Base-by-base conservation (phyloP, 176 grass and related monocot genomes). In the Zoysia japonica region DNA sequence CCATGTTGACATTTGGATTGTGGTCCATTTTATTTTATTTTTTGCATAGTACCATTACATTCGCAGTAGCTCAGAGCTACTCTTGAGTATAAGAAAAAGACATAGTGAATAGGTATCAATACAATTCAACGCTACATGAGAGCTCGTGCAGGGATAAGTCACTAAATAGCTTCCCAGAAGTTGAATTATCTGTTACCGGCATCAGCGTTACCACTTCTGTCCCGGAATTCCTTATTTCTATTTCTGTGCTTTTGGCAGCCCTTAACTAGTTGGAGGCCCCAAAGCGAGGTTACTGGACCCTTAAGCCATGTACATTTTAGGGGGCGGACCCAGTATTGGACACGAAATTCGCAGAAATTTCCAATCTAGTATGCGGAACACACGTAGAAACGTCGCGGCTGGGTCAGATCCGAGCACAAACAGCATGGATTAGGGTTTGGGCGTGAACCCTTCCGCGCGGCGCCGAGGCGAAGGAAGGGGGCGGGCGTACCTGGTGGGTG, bases 341-440 rank as follows among this genome's bases (percentile, higher is more conserved):
- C 48, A 50, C 10, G 2, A 50, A 50, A 11, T 50, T 50, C 11
- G 7, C 10, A 2, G 12, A 50, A 50, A 10, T 11, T 50, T 50
- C 11, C 10, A 12, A 50, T 9, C 48, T 50, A 11, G 48, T 50
- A 50, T 50, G 48, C 11, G 48, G 10, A 50, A 50, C 5, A 46
- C 45, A 46, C 7, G 45, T 6, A 6, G 10, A 50, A 50, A 50
- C 48, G 28, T 50, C 12, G 48, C 48, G 12, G 12, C 48, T 11
- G 48, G 48, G 47, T 40, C 70, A 72, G 70, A 54, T 55, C 36
- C 47, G 48, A 51, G 7, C 38, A 38, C 11, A 71, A 16, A 51
- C 6, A 28, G 67, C 67, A 19, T 47, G n/a, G 17, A 50, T 47
- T 71, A 72, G 70, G 48, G 70, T 72, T 72, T 72, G 17, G 35